A percentile compares a stretch with the other conserved stretches of the same genome.
These are phyloP conservation scores for Aulographum hederae DNA, from an alignment of 2,329 filamentous ascomycete species.

Conservation along the genomic window DNA sequence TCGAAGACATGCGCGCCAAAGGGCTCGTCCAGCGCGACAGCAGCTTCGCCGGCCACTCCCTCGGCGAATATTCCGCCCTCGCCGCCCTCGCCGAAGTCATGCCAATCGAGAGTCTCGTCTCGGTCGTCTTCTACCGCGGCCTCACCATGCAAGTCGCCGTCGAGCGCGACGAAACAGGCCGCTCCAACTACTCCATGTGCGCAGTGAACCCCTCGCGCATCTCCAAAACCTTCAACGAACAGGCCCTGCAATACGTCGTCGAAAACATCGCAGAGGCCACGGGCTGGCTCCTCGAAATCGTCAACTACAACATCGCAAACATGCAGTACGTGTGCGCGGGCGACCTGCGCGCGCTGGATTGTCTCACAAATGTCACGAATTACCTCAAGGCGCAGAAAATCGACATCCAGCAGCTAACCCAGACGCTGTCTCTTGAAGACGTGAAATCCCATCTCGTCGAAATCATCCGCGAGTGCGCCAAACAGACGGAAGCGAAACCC, in stretches of 20 bases:
- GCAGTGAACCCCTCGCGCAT: slow-evolving; percentile 97
- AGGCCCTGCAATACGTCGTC: slow-evolving; percentile 90
- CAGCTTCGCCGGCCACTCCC: slow-evolving; percentile 92
- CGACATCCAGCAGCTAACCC: slow-evolving; percentile 84
- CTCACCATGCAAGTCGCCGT: slow-evolving; percentile 98
- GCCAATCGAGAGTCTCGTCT: slow-evolving; percentile 97
- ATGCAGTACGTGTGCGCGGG: slow-evolving; percentile 53
- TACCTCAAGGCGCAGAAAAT: slow-evolving; percentile 94
- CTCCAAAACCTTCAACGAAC: slow-evolving; percentile 96
- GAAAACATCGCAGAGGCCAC: slow-evolving; percentile 90
- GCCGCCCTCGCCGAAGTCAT: slow-evolving; percentile 94
- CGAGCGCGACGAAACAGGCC: slow-evolving; percentile 79
- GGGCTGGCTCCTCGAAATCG: slow-evolving; percentile 91
- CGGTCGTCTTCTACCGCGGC: slow-evolving; percentile 97
- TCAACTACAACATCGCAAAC: slow-evolving; percentile 74
- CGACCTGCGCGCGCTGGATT: slow-evolving; percentile 47
- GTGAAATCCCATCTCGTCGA: slow-evolving; percentile 77
- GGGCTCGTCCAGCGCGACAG: slow-evolving; percentile 90
- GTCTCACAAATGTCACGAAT: slow-evolving; percentile 66
- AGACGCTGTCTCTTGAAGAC: slow-evolving; percentile 70
- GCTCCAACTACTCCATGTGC: slow-evolving; percentile 98
- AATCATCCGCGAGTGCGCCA: slow-evolving; percentile 78
- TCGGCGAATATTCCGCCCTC: slow-evolving; percentile 94
- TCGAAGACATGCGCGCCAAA: slow-evolving; percentile 97
- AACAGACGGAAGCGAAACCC: slow-evolving; percentile 80